Conservation (phyloP, 169 alveolate species). For the Eimeria tenella region DNA sequence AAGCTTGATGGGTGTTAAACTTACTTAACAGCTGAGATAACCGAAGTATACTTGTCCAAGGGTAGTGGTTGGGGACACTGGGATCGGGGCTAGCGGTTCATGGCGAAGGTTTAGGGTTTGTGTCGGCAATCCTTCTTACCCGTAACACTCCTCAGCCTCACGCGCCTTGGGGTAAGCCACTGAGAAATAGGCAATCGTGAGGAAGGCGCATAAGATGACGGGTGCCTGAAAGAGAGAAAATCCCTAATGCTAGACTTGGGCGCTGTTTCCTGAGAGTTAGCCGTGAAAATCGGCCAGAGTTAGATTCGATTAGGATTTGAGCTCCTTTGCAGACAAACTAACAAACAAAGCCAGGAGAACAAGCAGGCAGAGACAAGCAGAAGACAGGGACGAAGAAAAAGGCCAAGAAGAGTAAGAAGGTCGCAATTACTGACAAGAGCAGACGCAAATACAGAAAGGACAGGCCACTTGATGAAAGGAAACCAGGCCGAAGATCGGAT, state of each 20-base stretch:
- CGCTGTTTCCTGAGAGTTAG: neutral
- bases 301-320: neutral
- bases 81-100: neutral
- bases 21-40: neutral
- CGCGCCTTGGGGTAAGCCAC: conserved; percentile 19
- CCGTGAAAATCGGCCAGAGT: neutral
- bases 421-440: too few species aligned
- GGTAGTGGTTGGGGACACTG: too few species aligned
- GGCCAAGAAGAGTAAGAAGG: neutral
- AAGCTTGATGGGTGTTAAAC: too few species aligned
- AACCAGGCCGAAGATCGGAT: too few species aligned
- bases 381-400: neutral
- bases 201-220: conserved; percentile 2
- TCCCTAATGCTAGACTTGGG: neutral
- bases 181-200: conserved; percentile 4
- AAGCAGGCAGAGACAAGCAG: neutral
- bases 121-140: neutral
- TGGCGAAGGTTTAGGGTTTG: neutral
- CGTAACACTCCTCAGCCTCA: neutral
- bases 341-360: neutral
- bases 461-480: too few species aligned
- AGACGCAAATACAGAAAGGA: too few species aligned
- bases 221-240: neutral
- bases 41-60: too few species aligned
- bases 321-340: neutral